These are phyloP conservation scores for Aspergillus vadensis DNA, from an alignment of 2,329 filamentous ascomycete genomes.

Conservation along the genomic window DNA sequence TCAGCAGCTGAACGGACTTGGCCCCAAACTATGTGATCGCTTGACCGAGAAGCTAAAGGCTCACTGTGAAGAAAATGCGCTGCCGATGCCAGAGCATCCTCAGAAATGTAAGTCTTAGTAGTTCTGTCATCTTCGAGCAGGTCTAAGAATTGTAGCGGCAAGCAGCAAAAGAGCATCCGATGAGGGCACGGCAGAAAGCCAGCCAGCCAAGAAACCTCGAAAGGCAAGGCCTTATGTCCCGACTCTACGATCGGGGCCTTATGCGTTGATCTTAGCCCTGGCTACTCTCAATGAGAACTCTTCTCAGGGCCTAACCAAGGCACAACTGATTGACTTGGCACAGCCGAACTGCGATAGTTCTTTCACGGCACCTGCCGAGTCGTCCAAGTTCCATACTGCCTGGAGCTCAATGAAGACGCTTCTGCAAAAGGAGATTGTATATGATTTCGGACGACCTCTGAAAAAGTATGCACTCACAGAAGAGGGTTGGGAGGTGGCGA, in stretches of 20 bases:
- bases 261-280: conserved; percentile 70
- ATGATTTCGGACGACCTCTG: conserved; percentile 67
- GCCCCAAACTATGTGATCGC: conserved; percentile 69
- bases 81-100: conserved; percentile 67
- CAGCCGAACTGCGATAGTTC: conserved; percentile 74
- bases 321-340: conserved; percentile 67
- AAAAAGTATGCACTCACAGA: conserved; percentile 72
- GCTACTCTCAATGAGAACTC: conserved; percentile 60
- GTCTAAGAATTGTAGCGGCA: conserved; percentile 25
- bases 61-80: conserved; percentile 66
- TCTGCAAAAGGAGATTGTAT: conserved; percentile 71
- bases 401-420: conserved; percentile 83
- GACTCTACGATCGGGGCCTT: conserved; percentile 69
- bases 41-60: conserved; percentile 60
- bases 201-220: conserved; percentile 57
- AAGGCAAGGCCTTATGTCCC: conserved; percentile 71
- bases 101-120: conserved; percentile 36
- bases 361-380: conserved; percentile 67
- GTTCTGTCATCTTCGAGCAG: not conserved
- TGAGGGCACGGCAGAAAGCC: conserved; percentile 32
- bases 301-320: conserved; percentile 64
- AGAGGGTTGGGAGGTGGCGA: conserved; percentile 74
- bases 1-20: conserved; percentile 72
- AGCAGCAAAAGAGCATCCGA: conserved; percentile 34
- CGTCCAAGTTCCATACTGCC: conserved; percentile 73